Base-by-base conservation (phyloP, 371 early-diverging fungal species). In the Furculomyces boomerangus region DNA sequence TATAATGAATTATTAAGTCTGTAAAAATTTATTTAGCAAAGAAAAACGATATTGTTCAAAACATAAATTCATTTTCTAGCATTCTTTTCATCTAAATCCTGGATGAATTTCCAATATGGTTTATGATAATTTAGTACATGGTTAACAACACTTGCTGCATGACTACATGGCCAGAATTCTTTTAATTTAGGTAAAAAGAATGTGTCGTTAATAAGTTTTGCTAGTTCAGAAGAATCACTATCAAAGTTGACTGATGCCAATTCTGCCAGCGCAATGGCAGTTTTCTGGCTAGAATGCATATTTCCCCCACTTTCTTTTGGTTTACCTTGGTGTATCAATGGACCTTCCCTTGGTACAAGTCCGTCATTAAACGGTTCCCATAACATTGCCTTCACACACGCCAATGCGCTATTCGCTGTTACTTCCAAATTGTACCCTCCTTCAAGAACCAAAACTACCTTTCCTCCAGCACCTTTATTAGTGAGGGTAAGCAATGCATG, bases 341-440 rank as follows among this genome's bases (percentile, higher is more conserved):
- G 43, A 3, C 22, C 5, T 43, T 43, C 47, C 45, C 54, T 53
- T 0, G 68, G 68, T 16, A 59, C 35, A 10, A 65, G 16, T 3
- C 68, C 68, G 2, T 57, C 61, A 14, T 39, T 40, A 64, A 67
- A 68, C 26, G 28, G 49, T 29, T 64, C 41, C 28, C 47, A 50
- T 24, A 87, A 62, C 24, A 93, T 68, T 0, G 82, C 80, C 53
- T 75, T 72, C 58, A 78, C 74, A 55, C 89, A 88, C 0, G 82
- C 88, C 24, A 79, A 57, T 1, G 85, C 83, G 7, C 87, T 88
- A 14, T 77, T 64, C 0, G 88, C 71, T 44, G 84, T 77, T 0
- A 84, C 78, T 10, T 80, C 73, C 27, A 88, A 57, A 55, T 86
- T 80, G 56, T 92, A 90, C 0, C 93, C 93, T 28, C 93, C 87